Evolutionary conservation across 306 rosid species (phyloP).

Genomic region (Vigna nakashimae): DNA sequence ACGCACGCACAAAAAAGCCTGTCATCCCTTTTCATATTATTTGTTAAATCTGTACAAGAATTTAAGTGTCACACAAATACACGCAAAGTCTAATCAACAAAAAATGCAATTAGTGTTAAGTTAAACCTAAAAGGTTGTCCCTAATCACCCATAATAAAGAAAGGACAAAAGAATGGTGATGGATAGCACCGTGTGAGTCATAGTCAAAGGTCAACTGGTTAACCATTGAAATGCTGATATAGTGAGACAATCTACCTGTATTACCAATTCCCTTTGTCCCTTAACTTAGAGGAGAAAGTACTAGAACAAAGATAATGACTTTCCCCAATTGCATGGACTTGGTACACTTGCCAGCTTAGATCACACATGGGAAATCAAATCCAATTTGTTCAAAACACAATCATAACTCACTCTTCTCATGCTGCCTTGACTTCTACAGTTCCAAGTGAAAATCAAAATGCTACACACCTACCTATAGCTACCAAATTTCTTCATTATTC

Average conservation of each 20-base stretch:
- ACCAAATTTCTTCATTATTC: neutral
- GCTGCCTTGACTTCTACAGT: constrained; percentile 48
- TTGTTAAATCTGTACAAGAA: neutral
- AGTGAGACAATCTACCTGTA: constrained; percentile 53
- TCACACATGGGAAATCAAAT: constrained; percentile 42
- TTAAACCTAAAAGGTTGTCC: neutral
- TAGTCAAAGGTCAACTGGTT: constrained; percentile 61
- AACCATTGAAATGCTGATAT: constrained; percentile 50
- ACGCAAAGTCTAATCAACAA: constrained; percentile 1
- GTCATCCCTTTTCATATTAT: neutral
- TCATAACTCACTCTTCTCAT: constrained; percentile 38
- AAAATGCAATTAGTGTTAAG: neutral
- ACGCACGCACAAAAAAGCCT: constrained; percentile 12
- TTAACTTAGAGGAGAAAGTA: constrained; percentile 57
- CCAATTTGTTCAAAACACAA: constrained; percentile 41
- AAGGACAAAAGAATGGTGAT: constrained; percentile 35
- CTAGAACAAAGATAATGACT: constrained; percentile 45
- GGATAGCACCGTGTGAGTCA: constrained; percentile 44
- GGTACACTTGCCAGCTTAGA: too few species aligned
- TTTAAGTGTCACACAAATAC: neutral
- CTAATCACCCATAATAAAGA: neutral
- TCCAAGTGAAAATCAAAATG: neutral
- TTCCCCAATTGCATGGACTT: constrained; percentile 1
- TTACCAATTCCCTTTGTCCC: constrained; percentile 52
- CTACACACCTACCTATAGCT: neutral